Conservation (phyloP, 2,329 filamentous ascomycete genomes). For the Periconia digitata region DNA sequence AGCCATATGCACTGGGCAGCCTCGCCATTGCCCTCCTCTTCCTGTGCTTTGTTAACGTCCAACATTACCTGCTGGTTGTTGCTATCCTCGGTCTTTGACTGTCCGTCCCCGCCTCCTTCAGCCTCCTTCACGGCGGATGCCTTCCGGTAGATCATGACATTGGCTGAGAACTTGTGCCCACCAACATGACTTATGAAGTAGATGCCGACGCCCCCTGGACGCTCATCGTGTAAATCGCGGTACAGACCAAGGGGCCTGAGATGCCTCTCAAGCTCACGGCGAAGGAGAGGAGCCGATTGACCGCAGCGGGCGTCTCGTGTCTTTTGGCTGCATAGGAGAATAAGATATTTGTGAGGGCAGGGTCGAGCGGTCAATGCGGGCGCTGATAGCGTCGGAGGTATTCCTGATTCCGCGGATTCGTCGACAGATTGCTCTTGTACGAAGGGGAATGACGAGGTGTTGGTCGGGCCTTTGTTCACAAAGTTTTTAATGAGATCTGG, state of each 20-base stretch:
- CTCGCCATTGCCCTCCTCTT: slow-evolving; percentile 39
- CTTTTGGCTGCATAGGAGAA: slow-evolving; percentile 90
- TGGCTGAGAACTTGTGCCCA: slow-evolving; percentile 94
- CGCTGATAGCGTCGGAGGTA: slow-evolving; percentile 30
- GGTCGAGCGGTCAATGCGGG: slow-evolving; percentile 59
- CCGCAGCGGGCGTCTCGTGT: slow-evolving; percentile 95
- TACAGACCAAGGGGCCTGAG: slow-evolving; percentile 81
- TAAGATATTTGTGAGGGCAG: slow-evolving; percentile 80
- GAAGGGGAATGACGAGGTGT: slow-evolving; percentile 60
- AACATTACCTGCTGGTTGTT: slow-evolving; percentile 39
- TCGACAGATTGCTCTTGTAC: slow-evolving; percentile 9
- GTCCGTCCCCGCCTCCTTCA: slow-evolving; percentile 23
- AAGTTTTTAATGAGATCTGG: slow-evolving; percentile 70
- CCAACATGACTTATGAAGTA: slow-evolving; percentile 97
- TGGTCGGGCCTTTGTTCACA: slow-evolving; percentile 74
- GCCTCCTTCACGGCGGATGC: slow-evolving; percentile 29
- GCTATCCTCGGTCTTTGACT: slow-evolving; percentile 33
- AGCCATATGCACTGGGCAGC: slow-evolving; percentile 93
- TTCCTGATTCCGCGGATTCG: slow-evolving; percentile 15
- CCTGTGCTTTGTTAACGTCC: slow-evolving; percentile 39
- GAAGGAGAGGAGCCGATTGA: slow-evolving; percentile 87
- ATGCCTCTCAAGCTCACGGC: slow-evolving; percentile 85
- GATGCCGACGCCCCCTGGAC: slow-evolving; percentile 89
- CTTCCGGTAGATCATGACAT: slow-evolving; percentile 86
- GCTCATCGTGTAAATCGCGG: slow-evolving; percentile 82